These are phyloP conservation scores for Wickerhamia fluorescens DNA, from an alignment of 805 yeast species.

Conservation along the genomic window DNA sequence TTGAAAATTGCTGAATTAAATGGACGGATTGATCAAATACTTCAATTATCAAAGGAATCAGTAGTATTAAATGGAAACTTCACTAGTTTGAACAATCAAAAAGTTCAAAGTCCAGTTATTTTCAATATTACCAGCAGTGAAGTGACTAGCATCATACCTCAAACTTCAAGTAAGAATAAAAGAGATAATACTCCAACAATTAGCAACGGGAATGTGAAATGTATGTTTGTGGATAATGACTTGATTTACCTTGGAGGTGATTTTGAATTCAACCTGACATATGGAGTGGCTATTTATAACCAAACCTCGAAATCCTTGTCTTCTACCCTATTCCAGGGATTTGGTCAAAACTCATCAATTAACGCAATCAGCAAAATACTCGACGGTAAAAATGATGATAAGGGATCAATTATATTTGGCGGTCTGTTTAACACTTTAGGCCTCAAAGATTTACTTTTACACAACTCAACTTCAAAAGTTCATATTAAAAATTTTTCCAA, in stretches of 20 bases:
- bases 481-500: constrained; percentile 16
- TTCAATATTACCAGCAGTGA: constrained; percentile 22
- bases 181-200: constrained; percentile 11
- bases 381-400: constrained; percentile 20
- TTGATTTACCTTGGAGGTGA: constrained; percentile 77
- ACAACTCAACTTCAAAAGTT: constrained; percentile 25
- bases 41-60: constrained; percentile 18
- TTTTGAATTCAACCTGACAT: constrained; percentile 44
- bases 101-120: constrained; percentile 26
- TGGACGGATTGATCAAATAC: constrained; percentile 24
- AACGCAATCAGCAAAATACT: constrained; percentile 51
- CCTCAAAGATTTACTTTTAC: constrained; percentile 34
- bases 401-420: constrained; percentile 62
- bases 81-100: constrained; percentile 21
- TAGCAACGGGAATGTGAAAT: constrained; percentile 24
- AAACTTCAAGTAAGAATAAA: constrained; percentile 5
- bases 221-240: constrained; percentile 34
- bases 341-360: constrained; percentile 51
- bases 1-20: constrained; percentile 21
- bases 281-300: constrained; percentile 64
- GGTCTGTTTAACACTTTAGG: constrained; percentile 69
- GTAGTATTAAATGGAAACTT: constrained; percentile 32
- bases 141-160: constrained; percentile 16
- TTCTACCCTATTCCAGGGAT: constrained; percentile 69
- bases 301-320: constrained; percentile 30